Conservation (phyloP, 148 eudicot genomes). For the Heliosperma pusillum region DNA sequence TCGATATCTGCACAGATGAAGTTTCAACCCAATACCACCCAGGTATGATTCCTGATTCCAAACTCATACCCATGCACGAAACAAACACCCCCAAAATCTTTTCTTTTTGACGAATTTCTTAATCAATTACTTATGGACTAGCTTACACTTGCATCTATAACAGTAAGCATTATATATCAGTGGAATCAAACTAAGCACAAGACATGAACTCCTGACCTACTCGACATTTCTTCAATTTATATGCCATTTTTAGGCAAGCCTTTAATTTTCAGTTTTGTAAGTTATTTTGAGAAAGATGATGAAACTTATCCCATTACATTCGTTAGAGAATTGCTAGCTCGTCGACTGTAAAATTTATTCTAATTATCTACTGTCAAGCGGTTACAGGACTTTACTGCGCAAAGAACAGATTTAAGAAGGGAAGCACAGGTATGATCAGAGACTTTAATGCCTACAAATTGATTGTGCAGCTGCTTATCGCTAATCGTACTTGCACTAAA, state of each 20-base stretch:
- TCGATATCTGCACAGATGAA: conserved; percentile 83
- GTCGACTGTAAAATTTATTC: no score
- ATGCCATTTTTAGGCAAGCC: no score
- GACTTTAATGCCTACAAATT: conserved; percentile 61
- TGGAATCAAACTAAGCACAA: no score
- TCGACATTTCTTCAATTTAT: no score
- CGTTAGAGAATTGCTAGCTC: no score
- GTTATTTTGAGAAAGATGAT: no score
- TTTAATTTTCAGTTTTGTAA: no score
- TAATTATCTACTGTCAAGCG: conserved; percentile 21
- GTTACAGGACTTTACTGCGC: conserved; percentile 52
- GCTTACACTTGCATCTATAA: background rate
- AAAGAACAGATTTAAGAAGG: conserved; percentile 66
- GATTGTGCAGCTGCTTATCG: conserved; percentile 56
- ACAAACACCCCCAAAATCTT: conserved; percentile 4
- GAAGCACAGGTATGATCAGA: conserved; percentile 72
- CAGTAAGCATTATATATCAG: background rate
- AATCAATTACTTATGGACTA: background rate
- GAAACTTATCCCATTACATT: no score
- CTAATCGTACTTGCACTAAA: conserved; percentile 65
- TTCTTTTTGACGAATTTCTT: background rate
- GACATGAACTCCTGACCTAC: no score
- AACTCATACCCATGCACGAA: no score
- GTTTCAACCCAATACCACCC: no score
- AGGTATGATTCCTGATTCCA: no score